These are phyloP conservation scores for Fusarium humuli DNA, from an alignment of 2,329 filamentous ascomycete species.

Conservation along the genomic window DNA sequence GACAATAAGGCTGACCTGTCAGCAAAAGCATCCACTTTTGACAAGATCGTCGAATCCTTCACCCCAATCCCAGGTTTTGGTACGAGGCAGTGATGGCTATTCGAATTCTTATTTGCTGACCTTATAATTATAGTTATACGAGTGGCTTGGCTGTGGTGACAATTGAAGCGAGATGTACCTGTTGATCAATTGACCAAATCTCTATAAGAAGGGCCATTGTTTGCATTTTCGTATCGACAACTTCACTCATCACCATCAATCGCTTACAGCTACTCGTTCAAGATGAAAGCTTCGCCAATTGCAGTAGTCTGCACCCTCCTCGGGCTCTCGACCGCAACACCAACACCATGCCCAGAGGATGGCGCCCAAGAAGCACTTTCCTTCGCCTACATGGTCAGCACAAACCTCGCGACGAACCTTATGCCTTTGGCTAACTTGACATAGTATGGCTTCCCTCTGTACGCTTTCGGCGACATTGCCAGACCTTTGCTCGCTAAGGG, in stretches of 20 bases:
- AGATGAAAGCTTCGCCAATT: neutral
- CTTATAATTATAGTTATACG: neutral
- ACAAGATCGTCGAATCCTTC: neutral
- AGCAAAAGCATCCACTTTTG: neutral
- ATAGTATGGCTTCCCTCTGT: conserved; percentile 2
- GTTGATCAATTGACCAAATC: neutral
- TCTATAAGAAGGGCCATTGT: neutral
- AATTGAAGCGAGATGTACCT: neutral
- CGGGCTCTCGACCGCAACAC: neutral
- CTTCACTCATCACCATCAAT: neutral
- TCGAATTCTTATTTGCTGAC: neutral
- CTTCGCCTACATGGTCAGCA: neutral
- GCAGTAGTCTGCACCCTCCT: neutral
- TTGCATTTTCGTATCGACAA: neutral
- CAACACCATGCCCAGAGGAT: neutral
- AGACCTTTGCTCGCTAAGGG: neutral
- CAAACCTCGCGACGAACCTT: no score
- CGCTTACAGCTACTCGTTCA: neutral
- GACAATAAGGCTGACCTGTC: neutral
- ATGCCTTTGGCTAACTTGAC: no score
- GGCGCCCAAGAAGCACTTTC: neutral
- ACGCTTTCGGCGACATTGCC: neutral
- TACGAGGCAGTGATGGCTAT: neutral
- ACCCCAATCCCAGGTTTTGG: rapidly evolving
- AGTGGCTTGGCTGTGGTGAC: no score